Percentiles rank a stretch among this genome's conserved stretches.
phyloP scores from a whole-genome alignment of 2,329 filamentous ascomycete species.

The Podosphaera aphanis region DNA sequence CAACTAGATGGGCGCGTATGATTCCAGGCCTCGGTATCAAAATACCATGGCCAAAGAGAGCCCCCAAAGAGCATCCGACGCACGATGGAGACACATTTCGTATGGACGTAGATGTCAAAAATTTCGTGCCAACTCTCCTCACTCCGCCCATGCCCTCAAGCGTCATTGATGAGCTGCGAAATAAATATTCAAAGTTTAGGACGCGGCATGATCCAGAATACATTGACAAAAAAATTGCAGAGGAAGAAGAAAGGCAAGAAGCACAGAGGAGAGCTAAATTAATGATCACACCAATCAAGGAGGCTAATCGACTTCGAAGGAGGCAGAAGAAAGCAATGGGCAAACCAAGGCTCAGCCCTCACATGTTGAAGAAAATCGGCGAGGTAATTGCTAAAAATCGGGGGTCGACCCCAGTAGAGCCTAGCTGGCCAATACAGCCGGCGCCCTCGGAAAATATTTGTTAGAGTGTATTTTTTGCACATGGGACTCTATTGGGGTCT shows the following conservation, averaged over 20 bases:
- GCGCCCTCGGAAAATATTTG: slow-evolving; percentile 12
- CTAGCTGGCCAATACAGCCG: background rate
- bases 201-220: slow-evolving; percentile 59
- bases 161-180: slow-evolving; percentile 70
- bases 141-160: slow-evolving; percentile 51
- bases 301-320: slow-evolving; percentile 12
- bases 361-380: slow-evolving; percentile 16
- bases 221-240: slow-evolving; percentile 35
- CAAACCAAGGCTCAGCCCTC: slow-evolving; percentile 12
- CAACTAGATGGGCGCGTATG: slow-evolving; percentile 28
- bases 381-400: slow-evolving; percentile 14
- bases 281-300: slow-evolving; percentile 16
- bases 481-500: slow-evolving; percentile 9
- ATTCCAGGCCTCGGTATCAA: slow-evolving; percentile 48
- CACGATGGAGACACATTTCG: slow-evolving; percentile 48
- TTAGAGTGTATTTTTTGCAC: slow-evolving; percentile 7
- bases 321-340: slow-evolving; percentile 13
- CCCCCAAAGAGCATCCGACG: slow-evolving; percentile 27
- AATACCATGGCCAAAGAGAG: slow-evolving; percentile 51
- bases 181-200: slow-evolving; percentile 61
- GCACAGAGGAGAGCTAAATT: slow-evolving; percentile 9
- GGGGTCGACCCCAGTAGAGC: background rate
- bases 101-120: slow-evolving; percentile 48
- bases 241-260: slow-evolving; percentile 25
- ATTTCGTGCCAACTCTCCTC: slow-evolving; percentile 58